These are phyloP conservation scores for Obba rivulosa DNA, from an alignment of 768 basidiomycete species.

Conservation along the genomic window DNA sequence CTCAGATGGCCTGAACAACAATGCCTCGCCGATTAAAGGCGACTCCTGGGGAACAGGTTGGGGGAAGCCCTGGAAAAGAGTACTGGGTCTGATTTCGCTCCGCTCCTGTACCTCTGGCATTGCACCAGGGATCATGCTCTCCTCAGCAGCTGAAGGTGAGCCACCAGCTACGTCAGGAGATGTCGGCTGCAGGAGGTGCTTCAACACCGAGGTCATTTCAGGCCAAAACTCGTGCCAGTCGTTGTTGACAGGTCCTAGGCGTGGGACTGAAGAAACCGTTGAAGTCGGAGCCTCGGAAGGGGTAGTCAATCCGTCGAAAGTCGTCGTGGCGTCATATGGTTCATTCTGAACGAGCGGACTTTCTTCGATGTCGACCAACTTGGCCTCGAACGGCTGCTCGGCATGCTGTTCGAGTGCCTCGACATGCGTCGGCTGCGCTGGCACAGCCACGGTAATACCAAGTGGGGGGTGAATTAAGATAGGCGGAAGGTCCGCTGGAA, in stretches of 20 bases:
- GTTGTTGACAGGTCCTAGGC: conserved; percentile 15
- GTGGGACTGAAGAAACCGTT: conserved; percentile 14
- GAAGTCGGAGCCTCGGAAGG: conserved; percentile 15
- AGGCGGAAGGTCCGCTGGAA: neutral
- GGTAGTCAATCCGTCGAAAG: conserved; percentile 10
- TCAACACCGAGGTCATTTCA: conserved; percentile 19
- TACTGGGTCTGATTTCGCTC: neutral
- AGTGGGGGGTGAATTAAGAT: neutral
- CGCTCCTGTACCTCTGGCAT: conserved; percentile 8
- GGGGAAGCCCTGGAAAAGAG: neutral
- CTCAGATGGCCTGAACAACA: conserved; percentile 15
- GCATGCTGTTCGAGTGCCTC: neutral
- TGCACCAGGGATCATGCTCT: conserved; percentile 13
- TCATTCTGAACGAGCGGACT: neutral
- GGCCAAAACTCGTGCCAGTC: conserved; percentile 25
- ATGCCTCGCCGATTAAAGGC: conserved; percentile 20
- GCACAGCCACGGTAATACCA: neutral
- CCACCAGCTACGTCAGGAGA: neutral
- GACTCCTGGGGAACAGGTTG: conserved; percentile 9
- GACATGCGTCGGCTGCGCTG: neutral
- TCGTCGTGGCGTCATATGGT: neutral
- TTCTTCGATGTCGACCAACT: conserved; percentile 16
- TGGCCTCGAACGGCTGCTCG: neutral
- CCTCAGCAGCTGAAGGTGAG: neutral
- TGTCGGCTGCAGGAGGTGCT: conserved; percentile 20